Base-by-base conservation (phyloP, 73 alveolate species). In the Blepharisma stoltei region DNA sequence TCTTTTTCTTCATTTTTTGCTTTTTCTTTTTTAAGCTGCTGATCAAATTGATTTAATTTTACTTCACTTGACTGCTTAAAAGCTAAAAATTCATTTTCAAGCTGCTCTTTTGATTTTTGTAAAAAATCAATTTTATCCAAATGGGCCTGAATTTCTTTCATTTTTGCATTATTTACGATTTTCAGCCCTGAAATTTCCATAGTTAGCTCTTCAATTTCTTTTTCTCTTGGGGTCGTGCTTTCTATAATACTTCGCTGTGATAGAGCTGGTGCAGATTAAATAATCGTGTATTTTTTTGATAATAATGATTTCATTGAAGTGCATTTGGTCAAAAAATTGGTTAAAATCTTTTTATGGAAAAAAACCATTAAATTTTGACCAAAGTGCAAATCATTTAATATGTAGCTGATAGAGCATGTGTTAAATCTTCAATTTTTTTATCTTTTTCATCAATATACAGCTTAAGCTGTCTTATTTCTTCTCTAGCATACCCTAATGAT, bases 131-230 rank as follows among this genome's bases (percentile, higher is more conserved):
- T 14, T 60, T 25, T 60, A 14, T 60, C 73, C 14, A 14, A 14
- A 18, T 14, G 45, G 2, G 14, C 47, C 73, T 60, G 14, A 3
- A 60, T 60, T 60, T 60, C 46, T 60, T 60, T 60, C n/a, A 8
- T 60, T 25, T 60, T n/a, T 25, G 73, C 14, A 9, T n/a, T 60
- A 25, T 60, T 60, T 60, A 60, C 37, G 3, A 60, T n/a, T 25
- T 60, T 60, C 18, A 60, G 4, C 46, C 23, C 23, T 25, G 73
- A 14, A 38, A 60, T 60, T 4, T 60, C 73, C 14, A 14, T 14
- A 20, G 73, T 60, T 8, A 60, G 73, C 23, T 60, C 73, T 60
- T 60, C 73, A 60, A 60, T 60, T 25, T 60, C 73, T 25, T 60
- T 60, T 20, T 60, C 73, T 38, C 73, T 60, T 14, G 73, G 4